Evolutionary conservation across 2,329 filamentous ascomycete species (phyloP).

Genomic region (Macrophomina tecta): DNA sequence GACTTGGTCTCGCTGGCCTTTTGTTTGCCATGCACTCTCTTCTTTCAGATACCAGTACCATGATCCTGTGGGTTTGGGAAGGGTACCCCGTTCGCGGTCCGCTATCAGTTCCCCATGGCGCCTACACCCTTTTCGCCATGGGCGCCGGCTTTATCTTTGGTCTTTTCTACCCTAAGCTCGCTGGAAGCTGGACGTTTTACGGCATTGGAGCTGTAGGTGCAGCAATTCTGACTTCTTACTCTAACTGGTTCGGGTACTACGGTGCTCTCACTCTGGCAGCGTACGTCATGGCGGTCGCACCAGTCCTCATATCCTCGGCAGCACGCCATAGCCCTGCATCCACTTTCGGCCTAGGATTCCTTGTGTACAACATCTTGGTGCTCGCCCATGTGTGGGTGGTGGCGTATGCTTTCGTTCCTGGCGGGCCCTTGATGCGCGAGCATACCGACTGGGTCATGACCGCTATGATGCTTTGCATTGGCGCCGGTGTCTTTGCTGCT

Average conservation of each 20-base stretch:
- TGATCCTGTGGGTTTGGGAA: constrained; percentile 99
- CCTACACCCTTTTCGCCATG: constrained; percentile 86
- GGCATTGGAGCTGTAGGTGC: constrained; percentile 80
- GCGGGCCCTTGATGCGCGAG: constrained; percentile 88
- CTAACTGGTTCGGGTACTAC: constrained; percentile 88
- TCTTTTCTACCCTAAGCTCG: constrained; percentile 72
- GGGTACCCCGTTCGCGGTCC: constrained; percentile 91
- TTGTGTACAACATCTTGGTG: constrained; percentile 91
- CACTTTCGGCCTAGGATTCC: constrained; percentile 86
- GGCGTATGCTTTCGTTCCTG: constrained; percentile 96
- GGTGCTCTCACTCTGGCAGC: constrained; percentile 76
- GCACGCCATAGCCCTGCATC: constrained; percentile 76
- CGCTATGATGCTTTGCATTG: constrained; percentile 82
- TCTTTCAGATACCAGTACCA: constrained; percentile 95
- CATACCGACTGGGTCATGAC: constrained; percentile 96
- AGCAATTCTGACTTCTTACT: constrained; percentile 74
- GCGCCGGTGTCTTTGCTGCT: constrained; percentile 79
- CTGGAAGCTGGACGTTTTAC: constrained; percentile 80
- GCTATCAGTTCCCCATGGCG: constrained; percentile 86
- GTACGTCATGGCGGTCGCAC: constrained; percentile 81
- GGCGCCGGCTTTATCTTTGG: constrained; percentile 78
- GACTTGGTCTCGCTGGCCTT: constrained; percentile 79
- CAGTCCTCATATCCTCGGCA: constrained; percentile 76
- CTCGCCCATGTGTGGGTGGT: constrained; percentile 99
- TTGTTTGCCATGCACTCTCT: constrained; percentile 92